Percentiles rank a stretch among this genome's conserved stretches.
Evolutionary conservation across 345 rosid species (phyloP).

Genomic region (Eucalyptus cloeziana): DNA sequence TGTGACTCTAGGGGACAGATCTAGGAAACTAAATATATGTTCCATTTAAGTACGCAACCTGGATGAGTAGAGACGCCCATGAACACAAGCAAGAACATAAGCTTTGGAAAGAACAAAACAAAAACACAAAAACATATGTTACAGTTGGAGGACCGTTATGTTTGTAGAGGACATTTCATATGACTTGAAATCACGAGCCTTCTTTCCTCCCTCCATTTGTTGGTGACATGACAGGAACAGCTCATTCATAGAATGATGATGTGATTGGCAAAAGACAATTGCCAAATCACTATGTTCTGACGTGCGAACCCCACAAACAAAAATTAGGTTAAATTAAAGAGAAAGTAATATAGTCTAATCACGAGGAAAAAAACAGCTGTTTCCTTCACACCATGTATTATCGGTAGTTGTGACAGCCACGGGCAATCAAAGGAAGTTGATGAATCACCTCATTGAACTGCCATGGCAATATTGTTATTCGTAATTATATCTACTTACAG

Average conservation of each 20-base stretch:
- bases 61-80: background rate
- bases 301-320: background rate
- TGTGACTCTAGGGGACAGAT: background rate
- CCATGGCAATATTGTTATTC: background rate
- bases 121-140: background rate
- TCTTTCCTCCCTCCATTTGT: background rate
- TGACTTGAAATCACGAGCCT: background rate
- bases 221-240: constrained; percentile 54
- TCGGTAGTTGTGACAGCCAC: background rate
- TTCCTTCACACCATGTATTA: background rate
- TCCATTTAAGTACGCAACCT: background rate
- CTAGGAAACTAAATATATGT: background rate
- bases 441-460: background rate
- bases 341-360: background rate
- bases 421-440: background rate
- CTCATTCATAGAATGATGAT: constrained; percentile 47
- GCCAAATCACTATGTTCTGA: background rate
- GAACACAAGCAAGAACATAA: background rate
- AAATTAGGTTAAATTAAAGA: background rate
- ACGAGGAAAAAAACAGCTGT: background rate
- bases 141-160: background rate
- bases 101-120: background rate
- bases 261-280: constrained; percentile 31
- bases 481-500: background rate
- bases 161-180: background rate